phyloP scores from a whole-genome alignment of 2,329 filamentous ascomycete species.

The Aspergillus brasiliensis region DNA sequence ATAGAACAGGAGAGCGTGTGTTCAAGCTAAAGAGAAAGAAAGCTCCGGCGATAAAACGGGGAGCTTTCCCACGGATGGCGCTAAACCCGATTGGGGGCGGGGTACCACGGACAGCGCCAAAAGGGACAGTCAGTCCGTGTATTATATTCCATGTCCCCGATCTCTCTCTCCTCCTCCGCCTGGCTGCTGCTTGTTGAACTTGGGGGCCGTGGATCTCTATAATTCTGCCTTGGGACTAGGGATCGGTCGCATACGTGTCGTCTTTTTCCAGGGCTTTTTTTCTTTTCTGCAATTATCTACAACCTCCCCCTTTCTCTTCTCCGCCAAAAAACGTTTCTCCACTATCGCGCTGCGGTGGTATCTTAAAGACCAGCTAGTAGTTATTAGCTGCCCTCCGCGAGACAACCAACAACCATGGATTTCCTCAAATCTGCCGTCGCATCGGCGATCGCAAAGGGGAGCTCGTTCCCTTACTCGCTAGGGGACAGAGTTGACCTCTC shows the following conservation, averaged over 20 bases:
- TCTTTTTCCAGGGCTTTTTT: neutral
- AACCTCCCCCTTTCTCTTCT: neutral
- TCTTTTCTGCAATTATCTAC: neutral
- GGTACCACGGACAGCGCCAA: conserved; percentile 13
- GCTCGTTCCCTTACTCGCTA: conserved; percentile 88
- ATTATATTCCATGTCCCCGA: conserved; percentile 1
- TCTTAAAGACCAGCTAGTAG: conserved; percentile 13
- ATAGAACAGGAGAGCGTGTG: conserved; percentile 1
- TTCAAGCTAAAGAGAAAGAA: neutral
- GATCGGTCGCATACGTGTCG: neutral
- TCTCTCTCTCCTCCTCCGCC: conserved; percentile 6
- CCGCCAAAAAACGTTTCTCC: neutral
- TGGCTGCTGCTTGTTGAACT: neutral
- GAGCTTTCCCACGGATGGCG: neutral
- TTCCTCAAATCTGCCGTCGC: conserved; percentile 97
- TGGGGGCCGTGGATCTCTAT: neutral
- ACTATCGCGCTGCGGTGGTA: neutral
- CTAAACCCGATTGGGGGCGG: conserved; percentile 30
- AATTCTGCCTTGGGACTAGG: neutral
- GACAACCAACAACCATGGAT: conserved; percentile 66
- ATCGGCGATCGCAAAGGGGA: conserved; percentile 92
- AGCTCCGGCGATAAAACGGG: conserved; percentile 6
- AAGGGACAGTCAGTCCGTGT: neutral
- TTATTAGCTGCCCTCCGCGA: conserved; percentile 7
- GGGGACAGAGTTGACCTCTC: conserved; percentile 91